These are phyloP conservation scores for Ophiostoma perfectum DNA, from an alignment of 2,329 filamentous ascomycete genomes.

Conservation along the genomic window DNA sequence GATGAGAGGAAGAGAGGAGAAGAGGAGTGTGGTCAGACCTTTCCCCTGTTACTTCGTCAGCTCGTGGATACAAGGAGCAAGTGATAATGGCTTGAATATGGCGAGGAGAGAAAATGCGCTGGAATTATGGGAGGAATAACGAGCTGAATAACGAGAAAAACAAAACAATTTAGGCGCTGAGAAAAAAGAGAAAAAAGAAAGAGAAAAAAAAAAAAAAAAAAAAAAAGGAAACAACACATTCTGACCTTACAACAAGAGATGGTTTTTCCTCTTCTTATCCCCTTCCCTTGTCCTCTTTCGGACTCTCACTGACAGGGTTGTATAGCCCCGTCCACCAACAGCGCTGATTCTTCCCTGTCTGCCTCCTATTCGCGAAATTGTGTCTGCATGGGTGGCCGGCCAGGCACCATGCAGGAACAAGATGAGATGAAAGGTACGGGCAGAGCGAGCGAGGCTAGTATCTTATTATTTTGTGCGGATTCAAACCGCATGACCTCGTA, in stretches of 20 bases:
- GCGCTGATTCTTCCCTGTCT: background rate
- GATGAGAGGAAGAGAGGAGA: too few relatives aligned
- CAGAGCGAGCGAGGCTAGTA: too few relatives aligned
- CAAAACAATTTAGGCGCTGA: background rate
- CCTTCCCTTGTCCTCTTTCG: background rate
- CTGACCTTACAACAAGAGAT: background rate
- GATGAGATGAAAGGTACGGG: too few relatives aligned
- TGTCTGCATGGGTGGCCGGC: background rate
- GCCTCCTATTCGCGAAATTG: slow-evolving; percentile 3
- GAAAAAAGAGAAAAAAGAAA: background rate
- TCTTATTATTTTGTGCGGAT: too few relatives aligned
- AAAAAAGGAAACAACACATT: background rate
- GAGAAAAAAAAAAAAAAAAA: background rate
- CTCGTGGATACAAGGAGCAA: too few relatives aligned
- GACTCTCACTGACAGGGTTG: background rate
- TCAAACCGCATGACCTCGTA: too few relatives aligned
- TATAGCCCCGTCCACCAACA: background rate
- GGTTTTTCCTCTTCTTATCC: background rate
- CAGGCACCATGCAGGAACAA: background rate
- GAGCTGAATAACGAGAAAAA: too few relatives aligned
- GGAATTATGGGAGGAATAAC: too few relatives aligned
- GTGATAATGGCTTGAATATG: background rate
- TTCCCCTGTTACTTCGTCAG: too few relatives aligned
- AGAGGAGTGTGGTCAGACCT: background rate
- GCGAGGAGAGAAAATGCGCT: background rate